Evolutionary conservation across 2,329 filamentous ascomycete species (phyloP), one percentile per base, ranked within the genome.

Genomic region (Aspergillus intermedius): DNA sequence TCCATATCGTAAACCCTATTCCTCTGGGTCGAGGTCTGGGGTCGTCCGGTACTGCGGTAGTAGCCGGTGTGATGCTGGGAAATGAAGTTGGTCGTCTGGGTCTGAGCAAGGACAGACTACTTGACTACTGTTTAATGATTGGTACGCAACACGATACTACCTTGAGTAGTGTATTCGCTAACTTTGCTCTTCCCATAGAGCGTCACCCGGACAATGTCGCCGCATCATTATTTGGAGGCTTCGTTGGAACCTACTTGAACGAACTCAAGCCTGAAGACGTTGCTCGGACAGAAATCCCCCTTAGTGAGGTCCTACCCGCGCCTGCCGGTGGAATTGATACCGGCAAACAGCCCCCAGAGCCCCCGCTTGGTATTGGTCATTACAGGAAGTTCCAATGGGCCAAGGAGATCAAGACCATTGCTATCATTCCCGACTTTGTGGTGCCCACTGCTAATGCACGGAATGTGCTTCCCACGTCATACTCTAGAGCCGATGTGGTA

Each of bases 91-190:
- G 91, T 34, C 79, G 85, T 28, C 77, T 98, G 52, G 77, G 84
- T 41, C 74, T 98, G 54, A 82, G 81, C 50, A 84, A 88, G 61
- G 86, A 88, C 55, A 80, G 93, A 35, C 80, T 98, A 66, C 84
- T 98, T 60, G 93, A 98, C 72, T 98, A 90, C 69, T 95, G 89
- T 65, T 77, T 98, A 57, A 98, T 98, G 93, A 95, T 96, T 70
- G 88, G 84, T 86, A 69, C 56, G 74, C 66, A 37, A 28, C 44
- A 22, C 44, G 46, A 51, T 15, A 45, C 54, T 62, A 49, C 59
- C 17, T 12, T 34, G 21, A 22, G 42, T 17, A 9, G 22, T 21
- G 15, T 10, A n/a, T 25, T 42, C 41, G 19, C 47, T 52, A 42
- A 47, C 25, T 25, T 4, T 42, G 48, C 15, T 44, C 5, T 22